These are phyloP conservation scores for Forsythia viridissima DNA, from an alignment of 257 asterid species.

Conservation along the genomic window DNA sequence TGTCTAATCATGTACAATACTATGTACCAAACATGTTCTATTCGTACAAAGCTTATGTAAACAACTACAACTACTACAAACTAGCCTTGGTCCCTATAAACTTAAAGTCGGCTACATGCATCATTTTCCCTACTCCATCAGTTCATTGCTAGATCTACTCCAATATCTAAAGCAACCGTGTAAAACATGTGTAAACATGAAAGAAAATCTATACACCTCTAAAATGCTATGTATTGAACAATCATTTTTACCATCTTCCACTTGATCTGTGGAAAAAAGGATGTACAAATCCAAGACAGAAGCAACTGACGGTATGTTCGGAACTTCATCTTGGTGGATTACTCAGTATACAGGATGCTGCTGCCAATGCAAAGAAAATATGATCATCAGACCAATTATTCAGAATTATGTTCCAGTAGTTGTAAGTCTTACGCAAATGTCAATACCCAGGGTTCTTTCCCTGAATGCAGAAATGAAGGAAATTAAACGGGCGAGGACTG, in stretches of 20 bases:
- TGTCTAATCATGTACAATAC: no score
- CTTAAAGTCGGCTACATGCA: background rate
- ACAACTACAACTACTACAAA: background rate
- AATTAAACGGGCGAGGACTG: no score
- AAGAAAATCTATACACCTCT: background rate
- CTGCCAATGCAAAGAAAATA: background rate
- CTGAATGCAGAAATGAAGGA: no score
- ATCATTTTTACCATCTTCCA: background rate
- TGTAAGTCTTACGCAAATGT: background rate
- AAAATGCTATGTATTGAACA: background rate
- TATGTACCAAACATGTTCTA: background rate
- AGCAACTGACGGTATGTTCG: background rate
- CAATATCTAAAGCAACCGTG: background rate
- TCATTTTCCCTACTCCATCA: background rate
- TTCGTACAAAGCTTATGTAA: background rate
- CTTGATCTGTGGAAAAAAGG: background rate
- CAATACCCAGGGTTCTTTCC: no score
- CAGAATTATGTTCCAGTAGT: background rate
- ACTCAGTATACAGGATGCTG: background rate
- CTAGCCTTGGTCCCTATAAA: background rate
- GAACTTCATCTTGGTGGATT: background rate
- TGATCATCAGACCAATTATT: background rate
- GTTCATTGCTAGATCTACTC: background rate
- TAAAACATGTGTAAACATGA: background rate
- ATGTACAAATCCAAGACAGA: background rate